Conservation (phyloP, 371 early-diverging fungal species). For the Phascolomyces articulosus region DNA sequence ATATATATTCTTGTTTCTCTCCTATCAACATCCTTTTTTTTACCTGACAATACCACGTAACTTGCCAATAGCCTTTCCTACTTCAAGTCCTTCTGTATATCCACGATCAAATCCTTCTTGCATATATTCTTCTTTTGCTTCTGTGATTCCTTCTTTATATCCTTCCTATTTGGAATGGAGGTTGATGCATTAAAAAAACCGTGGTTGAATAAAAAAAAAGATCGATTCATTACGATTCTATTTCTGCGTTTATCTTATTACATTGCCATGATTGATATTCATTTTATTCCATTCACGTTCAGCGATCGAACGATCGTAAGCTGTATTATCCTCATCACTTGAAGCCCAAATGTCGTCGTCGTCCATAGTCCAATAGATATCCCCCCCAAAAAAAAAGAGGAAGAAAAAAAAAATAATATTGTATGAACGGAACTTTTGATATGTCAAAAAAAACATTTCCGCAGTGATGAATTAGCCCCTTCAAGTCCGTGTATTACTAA, state of each 20-base stretch:
- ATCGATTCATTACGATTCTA: too few species aligned
- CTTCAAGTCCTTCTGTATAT: slow-evolving; percentile 48
- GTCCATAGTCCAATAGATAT: background rate
- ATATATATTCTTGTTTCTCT: background rate
- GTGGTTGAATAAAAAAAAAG: slow-evolving; percentile 1
- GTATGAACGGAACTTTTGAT: too few species aligned
- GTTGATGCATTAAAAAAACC: too few species aligned
- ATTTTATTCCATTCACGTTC: slow-evolving; percentile 58
- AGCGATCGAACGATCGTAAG: slow-evolving; percentile 53
- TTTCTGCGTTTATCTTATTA: too few species aligned
- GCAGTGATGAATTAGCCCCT: too few species aligned
- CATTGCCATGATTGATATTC: slow-evolving; percentile 62
- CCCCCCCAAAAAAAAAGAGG: too few species aligned
- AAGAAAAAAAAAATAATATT: too few species aligned
- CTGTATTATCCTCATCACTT: slow-evolving; percentile 32
- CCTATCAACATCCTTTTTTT: background rate
- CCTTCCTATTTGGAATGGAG: slow-evolving; percentile 65
- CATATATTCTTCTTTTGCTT: slow-evolving; percentile 65
- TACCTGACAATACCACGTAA: slow-evolving; percentile 59
- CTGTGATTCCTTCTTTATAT: slow-evolving; percentile 67
- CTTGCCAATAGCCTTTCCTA: slow-evolving; percentile 52
- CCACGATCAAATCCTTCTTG: slow-evolving; percentile 68
- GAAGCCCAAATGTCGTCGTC: slow-evolving; percentile 58
- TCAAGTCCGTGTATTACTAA: too few species aligned
- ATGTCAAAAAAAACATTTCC: too few species aligned